Conservation (phyloP, 306 rosid genomes). For the Canavalia ensiformis region DNA sequence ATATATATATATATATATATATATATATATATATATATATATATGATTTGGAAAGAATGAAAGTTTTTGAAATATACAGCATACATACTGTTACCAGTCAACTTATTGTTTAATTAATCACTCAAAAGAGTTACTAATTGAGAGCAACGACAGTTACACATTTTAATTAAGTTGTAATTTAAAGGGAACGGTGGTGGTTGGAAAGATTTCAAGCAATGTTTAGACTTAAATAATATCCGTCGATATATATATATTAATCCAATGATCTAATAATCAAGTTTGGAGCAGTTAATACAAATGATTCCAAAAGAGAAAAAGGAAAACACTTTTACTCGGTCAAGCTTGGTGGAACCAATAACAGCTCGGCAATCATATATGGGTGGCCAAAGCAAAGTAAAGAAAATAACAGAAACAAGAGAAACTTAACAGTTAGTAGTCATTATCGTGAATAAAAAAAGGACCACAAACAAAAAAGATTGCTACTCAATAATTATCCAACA, state of each 20-base stretch:
- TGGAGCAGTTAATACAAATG: background rate
- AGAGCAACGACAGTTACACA: background rate
- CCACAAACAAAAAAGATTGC: background rate
- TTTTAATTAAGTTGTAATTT: background rate
- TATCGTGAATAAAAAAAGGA: conserved; percentile 16
- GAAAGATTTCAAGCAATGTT: conserved; percentile 6
- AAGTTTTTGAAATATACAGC: background rate
- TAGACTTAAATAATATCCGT: background rate
- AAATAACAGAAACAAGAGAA: background rate
- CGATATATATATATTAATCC: background rate
- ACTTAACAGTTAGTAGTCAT: conserved; percentile 40
- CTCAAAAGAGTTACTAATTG: background rate
- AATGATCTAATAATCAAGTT: conserved; percentile 32
- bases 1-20: too few species aligned
- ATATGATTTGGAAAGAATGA: too few species aligned
- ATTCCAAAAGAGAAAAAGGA: conserved; percentile 24
- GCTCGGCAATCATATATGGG: background rate
- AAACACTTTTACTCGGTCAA: conserved; percentile 32
- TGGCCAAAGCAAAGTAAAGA: background rate
- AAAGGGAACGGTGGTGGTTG: background rate
- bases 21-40: too few species aligned
- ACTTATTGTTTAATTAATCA: background rate
- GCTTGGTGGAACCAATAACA: conserved; percentile 31
- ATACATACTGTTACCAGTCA: background rate
- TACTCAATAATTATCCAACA: background rate